Evolutionary conservation across 2,329 filamentous ascomycete species (phyloP), one percentile per base, ranked within the genome.

Genomic region (Penicillium sp.): DNA sequence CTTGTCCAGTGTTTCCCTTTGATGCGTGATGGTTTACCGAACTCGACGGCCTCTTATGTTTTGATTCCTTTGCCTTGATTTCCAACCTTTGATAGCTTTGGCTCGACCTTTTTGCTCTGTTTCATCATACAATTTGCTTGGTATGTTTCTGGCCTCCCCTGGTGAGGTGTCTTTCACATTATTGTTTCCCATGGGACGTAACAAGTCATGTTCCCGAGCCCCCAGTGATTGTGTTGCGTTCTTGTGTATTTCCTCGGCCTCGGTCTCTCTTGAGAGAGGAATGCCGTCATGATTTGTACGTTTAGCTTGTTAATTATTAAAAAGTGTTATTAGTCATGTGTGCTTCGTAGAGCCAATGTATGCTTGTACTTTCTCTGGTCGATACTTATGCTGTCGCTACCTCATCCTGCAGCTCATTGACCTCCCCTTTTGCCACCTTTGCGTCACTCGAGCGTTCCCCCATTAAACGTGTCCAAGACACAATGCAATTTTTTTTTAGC

Each of bases 201-300:
- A 30, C 4, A 22, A 19, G 45, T 52, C 55, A 58, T 52, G 38
- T 43, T 26, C 16, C 40, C 28, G 37, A 33, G 28, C 48, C 28
- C 38, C 22, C n/a, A 19, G 45, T 30, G 26, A 4, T n/a, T 30
- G 42, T 52, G 28, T 2, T 46, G 13, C 22, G 49, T 48, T 37
- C 28, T 30, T 19, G 33, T 35, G 25, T 49, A 33, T 33, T 52
- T 22, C 26, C 45, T 60, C 25, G 40, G 30, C 57, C 55, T 58
- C 60, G 25, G 26, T 30, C 26, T 22, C 26, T 48, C 19, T 22
- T 6, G 26, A n/a, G 43, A 2, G 25, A 11, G 16, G 42, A 55
- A 63, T 59, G 60, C 52, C 45, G 60, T 69, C 49, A 69, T 64
- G 67, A 69, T 59, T 59, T 69, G 62, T 68, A 68, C 52, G 66